Evolutionary conservation across 2,329 filamentous ascomycete species (phyloP), one percentile per base, ranked within the genome.

Genomic region (Fusarium torulosum): DNA sequence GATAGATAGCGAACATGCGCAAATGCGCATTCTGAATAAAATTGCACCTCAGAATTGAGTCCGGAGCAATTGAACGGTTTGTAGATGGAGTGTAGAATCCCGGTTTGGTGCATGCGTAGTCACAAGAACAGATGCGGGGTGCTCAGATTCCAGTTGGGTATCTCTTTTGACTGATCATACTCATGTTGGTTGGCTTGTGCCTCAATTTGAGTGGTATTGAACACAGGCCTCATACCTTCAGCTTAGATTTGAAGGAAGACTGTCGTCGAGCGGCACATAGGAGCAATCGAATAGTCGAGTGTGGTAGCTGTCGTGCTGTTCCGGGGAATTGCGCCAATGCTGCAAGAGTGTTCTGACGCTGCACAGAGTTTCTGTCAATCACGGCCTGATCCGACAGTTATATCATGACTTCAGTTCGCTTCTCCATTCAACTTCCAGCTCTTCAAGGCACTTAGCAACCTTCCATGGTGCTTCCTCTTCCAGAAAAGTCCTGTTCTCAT

Each of bases 401-500:
- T 15, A 43, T 73, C 49, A 65, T 63, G 52, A 45, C 25, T 67
- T 63, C 31, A 74, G 46, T 51, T 77, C 73, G 4, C 44, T 55
- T 37, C 64, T 72, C 78, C 78, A 84, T 52, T 80, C 72, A 8
- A 75, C 71, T 63, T 84, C 80, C 51, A 86, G 74, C 60, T 83
- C 80, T 55, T 79, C 75, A 29, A 88, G 81, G 70, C 80, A 80
- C 31, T 83, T 77, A 37, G 84, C 79, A 63, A 92, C 77, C 29
- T 83, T 77, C 43, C 81, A 80, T 3, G 87, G 82, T 15, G 86
- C 84, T 21, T 83, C 78, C 6, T 79, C 80, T 31, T 86, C 83
- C 42, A 93, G 77, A 15, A 80, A 76, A 20, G 76, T 75, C 74
- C 81, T 81, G 74, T 92, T 85, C 13, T 76, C 72, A 9, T 72